Percentiles rank a stretch among this genome's conserved stretches.
These are phyloP conservation scores for Candida boidinii DNA, from an alignment of 805 yeast genomes.

Conservation along the genomic window DNA sequence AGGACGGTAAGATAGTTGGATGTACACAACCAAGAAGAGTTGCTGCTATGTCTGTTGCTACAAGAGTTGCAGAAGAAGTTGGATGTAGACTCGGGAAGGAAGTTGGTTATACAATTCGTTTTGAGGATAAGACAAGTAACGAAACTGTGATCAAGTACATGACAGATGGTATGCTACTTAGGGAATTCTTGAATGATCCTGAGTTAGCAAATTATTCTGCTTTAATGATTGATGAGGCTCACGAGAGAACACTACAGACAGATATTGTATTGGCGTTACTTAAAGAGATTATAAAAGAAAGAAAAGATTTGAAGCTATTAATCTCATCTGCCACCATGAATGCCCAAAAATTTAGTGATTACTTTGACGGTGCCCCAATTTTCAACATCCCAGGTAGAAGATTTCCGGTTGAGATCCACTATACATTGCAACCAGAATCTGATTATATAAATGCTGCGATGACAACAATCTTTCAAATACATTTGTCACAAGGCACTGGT, in stretches of 20 bases:
- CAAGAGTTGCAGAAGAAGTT: constrained; percentile 88
- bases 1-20: constrained; percentile 50
- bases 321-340: constrained; percentile 95
- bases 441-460: constrained; percentile 87
- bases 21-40: constrained; percentile 95
- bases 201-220: constrained; percentile 62
- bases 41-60: constrained; percentile 87
- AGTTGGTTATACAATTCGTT: constrained; percentile 85
- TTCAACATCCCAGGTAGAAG: constrained; percentile 87
- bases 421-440: constrained; percentile 81
- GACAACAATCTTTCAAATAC: constrained; percentile 82
- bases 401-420: constrained; percentile 83
- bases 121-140: constrained; percentile 67
- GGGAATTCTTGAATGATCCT: constrained; percentile 80
- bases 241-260: constrained; percentile 90
- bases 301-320: constrained; percentile 67
- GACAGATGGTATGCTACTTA: constrained; percentile 91
- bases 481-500: constrained; percentile 61
- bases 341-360: constrained; percentile 76
- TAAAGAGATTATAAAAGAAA: constrained; percentile 52
- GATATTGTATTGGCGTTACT: constrained; percentile 74
- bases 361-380: constrained; percentile 78
- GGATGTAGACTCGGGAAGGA: constrained; percentile 70
- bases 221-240: constrained; percentile 94
- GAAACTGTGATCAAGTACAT: constrained; percentile 75